A percentile compares a stretch with the other conserved stretches of the same genome.
Conservation (phyloP, 73 alveolate species). For the Tetrahymena borealis region DNA sequence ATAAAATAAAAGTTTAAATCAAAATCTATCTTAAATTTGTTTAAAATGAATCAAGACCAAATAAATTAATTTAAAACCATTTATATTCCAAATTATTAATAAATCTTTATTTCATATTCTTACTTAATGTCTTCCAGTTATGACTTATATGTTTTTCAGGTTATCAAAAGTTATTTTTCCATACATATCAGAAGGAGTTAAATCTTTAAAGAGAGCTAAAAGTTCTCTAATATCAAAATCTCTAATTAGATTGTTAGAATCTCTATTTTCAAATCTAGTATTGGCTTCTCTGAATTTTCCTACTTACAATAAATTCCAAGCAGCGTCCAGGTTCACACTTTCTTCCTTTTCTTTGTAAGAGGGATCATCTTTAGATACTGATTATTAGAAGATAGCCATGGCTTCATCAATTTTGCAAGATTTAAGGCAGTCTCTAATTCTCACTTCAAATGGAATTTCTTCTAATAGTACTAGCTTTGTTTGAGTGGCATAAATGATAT, state of each 20-base stretch:
- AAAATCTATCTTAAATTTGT: background rate
- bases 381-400: background rate
- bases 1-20: background rate
- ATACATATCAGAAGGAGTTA: background rate
- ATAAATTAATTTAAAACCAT: no score
- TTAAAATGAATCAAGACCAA: no score
- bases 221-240: background rate
- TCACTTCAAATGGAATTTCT: background rate
- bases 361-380: background rate
- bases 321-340: background rate
- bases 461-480: background rate
- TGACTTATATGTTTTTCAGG: background rate
- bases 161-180: background rate
- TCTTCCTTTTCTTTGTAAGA: background rate
- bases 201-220: background rate
- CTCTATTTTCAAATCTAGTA: background rate
- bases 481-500: background rate
- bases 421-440: background rate
- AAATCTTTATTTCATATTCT: no score
- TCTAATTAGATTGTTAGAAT: background rate
- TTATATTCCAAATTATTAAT: background rate
- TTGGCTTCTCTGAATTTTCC: background rate
- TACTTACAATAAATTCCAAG: background rate
- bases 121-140: background rate
- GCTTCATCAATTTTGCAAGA: background rate